Base-by-base conservation (phyloP, 768 basidiomycete genomes). In the Tricholoma sp. region DNA sequence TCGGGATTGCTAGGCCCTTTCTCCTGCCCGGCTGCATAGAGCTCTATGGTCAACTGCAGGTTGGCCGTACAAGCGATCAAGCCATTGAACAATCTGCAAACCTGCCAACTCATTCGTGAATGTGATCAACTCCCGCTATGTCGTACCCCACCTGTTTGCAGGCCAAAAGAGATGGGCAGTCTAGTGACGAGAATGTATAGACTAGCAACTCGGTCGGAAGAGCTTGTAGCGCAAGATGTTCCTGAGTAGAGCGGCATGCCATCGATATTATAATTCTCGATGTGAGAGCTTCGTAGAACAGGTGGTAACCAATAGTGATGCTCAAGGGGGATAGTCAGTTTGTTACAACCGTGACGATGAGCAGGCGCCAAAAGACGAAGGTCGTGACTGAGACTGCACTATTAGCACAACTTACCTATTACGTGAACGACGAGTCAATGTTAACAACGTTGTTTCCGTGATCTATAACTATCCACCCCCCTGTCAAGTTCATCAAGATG, bases 31-130 rank as follows among this genome's bases (percentile, higher is more conserved):
- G 76, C 67, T 3, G 72, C 67, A 14, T 73, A 74, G 10, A 84
- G 74, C 53, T 82, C 78, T 49, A 82, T 74, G 16, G 58, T 67
- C 50, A 78, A 77, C 58, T 76, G 76, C 46, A 78, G 69, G 5
- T 57, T 59, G 5, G 74, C 66, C 21, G 70, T 72, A 19, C 61
- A 52, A 19, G 61, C 66, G 12, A 77, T 62, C 2, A 65, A 31
- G 9, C 59, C 50, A 34, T 60, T 63, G 47, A 79, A 62, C 18
- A 64, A 61, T 45, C 52, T 71, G 57, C 71, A 77, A 27, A 73
- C 69, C 78, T 71, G 50, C 27, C 29, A 14, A 21, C 16, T 53
- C 22, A 18, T 21, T 10, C 29, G 24, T 16, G 37, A 34, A 50
- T 19, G 21, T 50, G 29, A 50, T 34, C 6, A 16, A 49, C n/a